Percentiles rank a stretch among this genome's conserved stretches.
phyloP scores from a whole-genome alignment of 2,329 filamentous ascomycete species.

The Claviceps monticola region DNA sequence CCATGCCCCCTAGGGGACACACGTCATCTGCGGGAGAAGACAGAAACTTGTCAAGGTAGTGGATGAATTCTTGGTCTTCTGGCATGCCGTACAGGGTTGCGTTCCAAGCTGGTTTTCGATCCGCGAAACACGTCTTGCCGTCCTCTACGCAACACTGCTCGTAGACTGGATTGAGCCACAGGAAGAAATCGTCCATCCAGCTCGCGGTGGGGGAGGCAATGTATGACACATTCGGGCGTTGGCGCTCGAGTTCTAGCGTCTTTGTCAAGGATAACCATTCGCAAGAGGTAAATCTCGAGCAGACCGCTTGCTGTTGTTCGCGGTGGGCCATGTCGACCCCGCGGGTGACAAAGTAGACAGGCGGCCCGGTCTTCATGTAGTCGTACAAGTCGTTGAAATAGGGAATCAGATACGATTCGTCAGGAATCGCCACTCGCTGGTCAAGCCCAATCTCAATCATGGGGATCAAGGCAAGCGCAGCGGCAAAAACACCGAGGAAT shows the following conservation, averaged over 20 bases:
- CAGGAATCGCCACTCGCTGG: conserved; percentile 86
- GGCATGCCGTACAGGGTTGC: conserved; percentile 85
- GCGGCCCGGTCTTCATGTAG: conserved; percentile 83
- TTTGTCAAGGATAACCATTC: conserved; percentile 73
- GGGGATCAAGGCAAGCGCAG: conserved; percentile 71
- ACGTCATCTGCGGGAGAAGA: conserved; percentile 63
- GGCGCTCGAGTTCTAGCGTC: conserved; percentile 85
- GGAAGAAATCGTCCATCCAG: conserved; percentile 94
- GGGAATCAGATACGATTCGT: conserved; percentile 84
- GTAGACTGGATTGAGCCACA: conserved; percentile 80
- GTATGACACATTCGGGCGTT: conserved; percentile 75
- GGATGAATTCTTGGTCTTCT: conserved; percentile 76
- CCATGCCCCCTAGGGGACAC: conserved; percentile 79
- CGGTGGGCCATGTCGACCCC: conserved; percentile 67
- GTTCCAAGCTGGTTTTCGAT: conserved; percentile 73
- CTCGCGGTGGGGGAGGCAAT: conserved; percentile 80
- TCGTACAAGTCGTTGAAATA: conserved; percentile 95
- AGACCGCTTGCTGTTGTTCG: conserved; percentile 68
- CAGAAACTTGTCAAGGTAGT: conserved; percentile 76
- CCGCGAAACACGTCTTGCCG: conserved; percentile 62
- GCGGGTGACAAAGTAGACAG: conserved; percentile 88
- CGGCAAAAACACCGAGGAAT: conserved; percentile 80
- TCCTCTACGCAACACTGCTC: conserved; percentile 60
- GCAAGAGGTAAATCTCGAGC: conserved; percentile 83
- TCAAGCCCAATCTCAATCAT: conserved; percentile 78